phyloP scores from a whole-genome alignment of 805 yeast species.

The Candida gorgasii region DNA sequence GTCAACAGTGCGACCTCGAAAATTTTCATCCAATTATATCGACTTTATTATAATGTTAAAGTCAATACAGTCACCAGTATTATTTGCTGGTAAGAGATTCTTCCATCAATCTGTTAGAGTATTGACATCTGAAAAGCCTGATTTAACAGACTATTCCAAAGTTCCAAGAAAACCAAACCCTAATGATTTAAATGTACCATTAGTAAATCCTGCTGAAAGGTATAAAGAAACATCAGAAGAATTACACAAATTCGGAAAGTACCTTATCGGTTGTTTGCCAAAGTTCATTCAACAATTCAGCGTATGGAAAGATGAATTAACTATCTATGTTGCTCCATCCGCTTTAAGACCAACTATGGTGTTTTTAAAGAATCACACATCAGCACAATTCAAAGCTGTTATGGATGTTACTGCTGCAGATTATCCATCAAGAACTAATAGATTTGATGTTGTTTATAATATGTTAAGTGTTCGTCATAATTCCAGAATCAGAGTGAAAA shows the following conservation, averaged over 20 bases:
- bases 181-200: conserved; percentile 41
- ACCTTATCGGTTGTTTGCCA: conserved; percentile 75
- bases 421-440: conserved; percentile 77
- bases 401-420: conserved; percentile 87
- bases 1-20: conserved; percentile 6
- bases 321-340: conserved; percentile 71
- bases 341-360: conserved; percentile 71
- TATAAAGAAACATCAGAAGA: conserved; percentile 67
- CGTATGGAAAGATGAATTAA: conserved; percentile 89
- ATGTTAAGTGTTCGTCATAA: conserved; percentile 78
- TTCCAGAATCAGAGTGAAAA: conserved; percentile 85
- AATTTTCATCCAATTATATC: conserved; percentile 9
- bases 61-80: conserved; percentile 7
- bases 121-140: conserved; percentile 18
- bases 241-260: conserved; percentile 78
- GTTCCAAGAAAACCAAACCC: conserved; percentile 38
- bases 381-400: conserved; percentile 76
- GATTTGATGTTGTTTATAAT: conserved; percentile 87
- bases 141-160: conserved; percentile 34
- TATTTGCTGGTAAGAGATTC: conserved; percentile 8
- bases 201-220: conserved; percentile 77
- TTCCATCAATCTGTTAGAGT: conserved; percentile 7
- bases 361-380: conserved; percentile 74
- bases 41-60: conserved; percentile 8
- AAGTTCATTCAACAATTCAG: conserved; percentile 80